Percentiles rank a stretch among this genome's conserved stretches.
Conservation (phyloP, 177 flowering plant species). For the Vitis hybrid region DNA sequence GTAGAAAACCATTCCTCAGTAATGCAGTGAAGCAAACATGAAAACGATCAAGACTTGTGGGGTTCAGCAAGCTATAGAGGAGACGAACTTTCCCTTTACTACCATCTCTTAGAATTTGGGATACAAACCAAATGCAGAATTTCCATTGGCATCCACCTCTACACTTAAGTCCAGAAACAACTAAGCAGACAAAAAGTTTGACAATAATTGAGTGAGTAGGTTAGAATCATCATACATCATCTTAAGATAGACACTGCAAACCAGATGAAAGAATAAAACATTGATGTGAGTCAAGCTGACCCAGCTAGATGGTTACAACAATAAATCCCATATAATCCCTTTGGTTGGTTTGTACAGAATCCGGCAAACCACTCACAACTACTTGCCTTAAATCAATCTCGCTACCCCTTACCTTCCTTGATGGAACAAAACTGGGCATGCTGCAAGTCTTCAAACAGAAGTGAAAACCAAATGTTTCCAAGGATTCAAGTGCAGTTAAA, state of each 20-base stretch:
- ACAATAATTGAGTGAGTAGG: neutral
- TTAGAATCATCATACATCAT: neutral
- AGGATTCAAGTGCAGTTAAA: neutral
- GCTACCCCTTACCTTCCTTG: constrained; percentile 14
- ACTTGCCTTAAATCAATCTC: constrained; percentile 12
- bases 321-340: constrained; percentile 3
- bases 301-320: constrained; percentile 14
- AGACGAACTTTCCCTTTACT: no score
- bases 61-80: no score
- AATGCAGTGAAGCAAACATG: neutral
- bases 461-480: constrained; percentile 4
- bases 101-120: no score
- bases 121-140: neutral
- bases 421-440: constrained; percentile 36
- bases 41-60: neutral
- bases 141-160: no score
- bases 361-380: constrained; percentile 15
- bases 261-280: constrained; percentile 19
- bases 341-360: constrained; percentile 22
- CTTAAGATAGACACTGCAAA: neutral
- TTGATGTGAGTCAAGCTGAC: neutral
- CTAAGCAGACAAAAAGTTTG: neutral
- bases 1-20: neutral
- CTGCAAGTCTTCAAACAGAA: constrained; percentile 15
- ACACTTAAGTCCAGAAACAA: neutral